phyloP scores from a whole-genome alignment of 208 protist species.

The Trypanosoma theileri region DNA sequence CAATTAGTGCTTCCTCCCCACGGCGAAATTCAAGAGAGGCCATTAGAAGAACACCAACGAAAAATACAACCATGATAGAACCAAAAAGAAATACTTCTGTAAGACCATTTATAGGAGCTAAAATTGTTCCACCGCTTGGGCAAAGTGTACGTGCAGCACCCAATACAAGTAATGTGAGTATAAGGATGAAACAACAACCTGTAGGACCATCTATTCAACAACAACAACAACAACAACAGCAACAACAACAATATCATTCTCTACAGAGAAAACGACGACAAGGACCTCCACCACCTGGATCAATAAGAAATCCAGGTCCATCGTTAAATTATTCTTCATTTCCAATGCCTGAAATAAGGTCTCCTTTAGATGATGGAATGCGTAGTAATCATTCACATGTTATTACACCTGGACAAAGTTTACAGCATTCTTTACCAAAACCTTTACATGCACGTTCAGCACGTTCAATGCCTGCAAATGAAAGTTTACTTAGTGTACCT shows the following conservation, averaged over 20 bases:
- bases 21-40: no score
- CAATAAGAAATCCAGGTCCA: background rate
- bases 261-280: conserved; percentile 4
- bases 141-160: background rate
- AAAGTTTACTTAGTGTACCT: background rate
- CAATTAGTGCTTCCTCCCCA: background rate
- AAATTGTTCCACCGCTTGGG: background rate
- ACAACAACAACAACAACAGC: background rate
- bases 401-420: background rate
- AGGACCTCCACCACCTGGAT: conserved; percentile 4
- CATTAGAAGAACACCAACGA: background rate
- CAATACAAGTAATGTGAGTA: background rate
- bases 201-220: no score
- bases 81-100: background rate
- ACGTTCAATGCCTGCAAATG: background rate
- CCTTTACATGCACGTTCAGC: background rate
- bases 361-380: background rate
- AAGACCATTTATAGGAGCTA: background rate
- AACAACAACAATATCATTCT: background rate
- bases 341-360: background rate
- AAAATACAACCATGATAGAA: background rate
- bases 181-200: background rate
- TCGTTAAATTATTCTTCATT: background rate
- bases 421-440: background rate
- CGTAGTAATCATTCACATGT: background rate